Evolutionary conservation across 306 rosid species (phyloP), one percentile per base, ranked within the genome.

Genomic region (Abrus precatorius): DNA sequence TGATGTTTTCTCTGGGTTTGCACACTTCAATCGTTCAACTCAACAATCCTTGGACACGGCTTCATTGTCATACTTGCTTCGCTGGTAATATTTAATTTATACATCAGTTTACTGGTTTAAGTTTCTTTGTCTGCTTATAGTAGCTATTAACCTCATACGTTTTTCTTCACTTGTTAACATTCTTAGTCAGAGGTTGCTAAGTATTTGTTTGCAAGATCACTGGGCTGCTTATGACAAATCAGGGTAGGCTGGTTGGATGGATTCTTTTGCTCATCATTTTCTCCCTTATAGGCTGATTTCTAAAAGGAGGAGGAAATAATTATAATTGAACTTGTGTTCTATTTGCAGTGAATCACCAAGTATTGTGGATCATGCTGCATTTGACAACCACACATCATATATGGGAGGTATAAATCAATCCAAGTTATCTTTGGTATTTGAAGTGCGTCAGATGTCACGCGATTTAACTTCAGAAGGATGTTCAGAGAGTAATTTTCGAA

Each of bases 1-100:
- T 73, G 94, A 92, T 84, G 92, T 82, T 82, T 88, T 88, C 84
- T 85, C 88, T 5, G 92, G 94, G 45, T 92, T 86, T 75, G 92
- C 94, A 9, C 92, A 92, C 79, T 92, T 86, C 83, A 84, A 67
- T 82, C 89, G 87, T 68, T 86, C 94, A 5, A 85, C 88, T 62
- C 92, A 88, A 28, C 86, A 85, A 85, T 85, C 89, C 63, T 54
- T 92, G 76, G 94, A 85, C 70, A 20, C 78, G 29, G 77, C 76
- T 80, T 86, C 89, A 80, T 59, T 65, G 0, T 79, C 84, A 49
- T 90, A 88, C 90, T 84, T 92, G 90, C 92, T 88, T 72, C 88
- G 52, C 47, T 85, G 94, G 97, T 90, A 69, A 61, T 69, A 50
- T 76, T 74, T 66, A 41, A 28, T 64, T 14, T 6, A 54, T 62